These are phyloP conservation scores for Allium cepa DNA, from an alignment of 106 monocot genomes.

Conservation along the genomic window DNA sequence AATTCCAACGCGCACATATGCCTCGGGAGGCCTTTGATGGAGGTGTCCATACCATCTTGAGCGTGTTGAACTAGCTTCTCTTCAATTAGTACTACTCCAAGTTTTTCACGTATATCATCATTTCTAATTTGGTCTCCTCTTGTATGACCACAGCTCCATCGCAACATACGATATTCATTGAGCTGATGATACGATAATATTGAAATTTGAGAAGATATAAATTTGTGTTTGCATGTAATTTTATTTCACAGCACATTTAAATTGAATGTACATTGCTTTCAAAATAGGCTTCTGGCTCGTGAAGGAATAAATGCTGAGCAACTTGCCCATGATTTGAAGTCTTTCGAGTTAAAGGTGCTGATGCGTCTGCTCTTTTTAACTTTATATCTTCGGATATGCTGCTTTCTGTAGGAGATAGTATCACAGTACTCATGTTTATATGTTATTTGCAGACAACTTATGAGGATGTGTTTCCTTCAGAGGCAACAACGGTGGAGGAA, in stretches of 20 bases:
- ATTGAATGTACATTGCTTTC: neutral
- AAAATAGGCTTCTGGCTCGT: conserved; percentile 70
- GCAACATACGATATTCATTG: too few relatives aligned
- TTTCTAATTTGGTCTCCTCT: too few relatives aligned
- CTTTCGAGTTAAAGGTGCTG: conserved; percentile 78
- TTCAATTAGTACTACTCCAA: too few relatives aligned
- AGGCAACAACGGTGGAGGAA: conserved; percentile 92
- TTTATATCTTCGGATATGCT: neutral
- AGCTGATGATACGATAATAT: too few relatives aligned
- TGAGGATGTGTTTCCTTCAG: conserved; percentile 95
- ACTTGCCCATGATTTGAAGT: conserved; percentile 91
- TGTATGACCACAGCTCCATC: too few relatives aligned
- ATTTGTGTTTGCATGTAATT: neutral
- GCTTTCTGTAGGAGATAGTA: neutral
- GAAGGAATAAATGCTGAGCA: conserved; percentile 97
- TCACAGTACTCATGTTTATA: neutral
- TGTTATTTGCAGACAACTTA: conserved; percentile 58
- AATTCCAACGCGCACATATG: too few relatives aligned
- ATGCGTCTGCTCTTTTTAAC: neutral
- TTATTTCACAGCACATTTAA: neutral
- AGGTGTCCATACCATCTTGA: too few relatives aligned
- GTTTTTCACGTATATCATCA: too few relatives aligned
- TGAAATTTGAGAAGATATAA: neutral
- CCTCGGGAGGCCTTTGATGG: too few relatives aligned
- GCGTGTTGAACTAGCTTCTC: too few relatives aligned